Percentiles rank a stretch among this genome's conserved stretches.
These are phyloP conservation scores for Ulmus americana DNA, from an alignment of 331 rosid species.

Conservation along the genomic window DNA sequence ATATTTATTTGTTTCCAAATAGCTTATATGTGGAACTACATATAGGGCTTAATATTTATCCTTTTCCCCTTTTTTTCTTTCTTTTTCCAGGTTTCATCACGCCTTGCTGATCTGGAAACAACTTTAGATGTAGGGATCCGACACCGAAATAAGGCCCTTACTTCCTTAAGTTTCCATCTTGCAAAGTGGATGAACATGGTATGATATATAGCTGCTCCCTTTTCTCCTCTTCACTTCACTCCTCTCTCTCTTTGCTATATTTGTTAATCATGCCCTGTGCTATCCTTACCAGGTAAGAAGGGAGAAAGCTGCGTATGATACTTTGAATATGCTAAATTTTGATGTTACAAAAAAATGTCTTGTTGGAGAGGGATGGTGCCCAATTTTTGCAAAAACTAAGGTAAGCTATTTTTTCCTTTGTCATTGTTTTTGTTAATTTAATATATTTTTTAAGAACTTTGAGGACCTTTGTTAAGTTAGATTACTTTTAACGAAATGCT, in stretches of 20 bases:
- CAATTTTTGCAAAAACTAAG: conserved; percentile 78
- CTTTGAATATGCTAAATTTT: conserved; percentile 87
- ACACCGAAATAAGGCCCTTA: conserved; percentile 85
- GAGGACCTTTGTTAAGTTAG: conserved; percentile 16
- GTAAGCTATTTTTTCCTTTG: conserved; percentile 29
- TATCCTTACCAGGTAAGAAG: conserved; percentile 67
- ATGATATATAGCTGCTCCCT: conserved; percentile 18
- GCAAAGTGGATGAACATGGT: conserved; percentile 90
- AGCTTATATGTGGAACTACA: background rate
- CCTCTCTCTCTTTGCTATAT: conserved; percentile 1
- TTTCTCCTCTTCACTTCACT: too few relatives aligned
- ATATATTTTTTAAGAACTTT: conserved; percentile 10
- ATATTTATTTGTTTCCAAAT: background rate
- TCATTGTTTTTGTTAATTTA: background rate
- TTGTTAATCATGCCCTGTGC: conserved; percentile 31
- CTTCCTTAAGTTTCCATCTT: conserved; percentile 63
- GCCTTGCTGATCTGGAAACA: conserved; percentile 78
- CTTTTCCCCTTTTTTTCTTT: conserved; percentile 15
- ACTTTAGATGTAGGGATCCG: conserved; percentile 88
- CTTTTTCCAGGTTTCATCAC: conserved; percentile 63
- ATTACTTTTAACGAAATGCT: conserved; percentile 10
- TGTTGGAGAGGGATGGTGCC: conserved; percentile 99
- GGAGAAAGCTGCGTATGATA: conserved; percentile 97
- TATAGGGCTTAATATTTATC: too few relatives aligned
- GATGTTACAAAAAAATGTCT: conserved; percentile 98